phyloP scores from a whole-genome alignment of 129 eudicot genomes.

The Flaveria bidentis region DNA sequence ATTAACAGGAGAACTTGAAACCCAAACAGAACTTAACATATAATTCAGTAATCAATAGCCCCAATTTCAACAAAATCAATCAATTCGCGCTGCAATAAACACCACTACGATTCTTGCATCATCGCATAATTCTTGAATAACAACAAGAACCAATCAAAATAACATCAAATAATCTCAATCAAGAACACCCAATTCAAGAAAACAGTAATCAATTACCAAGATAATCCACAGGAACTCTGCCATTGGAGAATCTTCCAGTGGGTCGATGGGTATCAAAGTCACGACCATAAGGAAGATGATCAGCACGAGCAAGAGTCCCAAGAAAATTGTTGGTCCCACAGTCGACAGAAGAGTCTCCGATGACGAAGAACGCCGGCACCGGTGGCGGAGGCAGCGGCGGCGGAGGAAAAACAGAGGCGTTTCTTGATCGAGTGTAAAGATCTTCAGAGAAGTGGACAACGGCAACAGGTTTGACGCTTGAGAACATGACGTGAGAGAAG shows the following conservation, averaged over 20 bases:
- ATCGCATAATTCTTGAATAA: background rate
- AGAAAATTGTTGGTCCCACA: slow-evolving; percentile 94
- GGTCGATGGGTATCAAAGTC: slow-evolving; percentile 88
- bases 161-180: background rate
- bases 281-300: slow-evolving; percentile 87
- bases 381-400: background rate
- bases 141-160: slow-evolving; percentile 15
- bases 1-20: no score
- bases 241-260: slow-evolving; percentile 85
- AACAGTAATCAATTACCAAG: slow-evolving; percentile 48
- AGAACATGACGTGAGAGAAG: slow-evolving; percentile 19
- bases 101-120: background rate
- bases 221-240: slow-evolving; percentile 88
- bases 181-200: background rate
- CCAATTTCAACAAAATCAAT: slow-evolving; percentile 13
- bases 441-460: slow-evolving; percentile 30
- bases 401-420: slow-evolving; percentile 24
- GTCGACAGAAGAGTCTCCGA: slow-evolving; percentile 96
- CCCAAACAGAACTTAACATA: background rate
- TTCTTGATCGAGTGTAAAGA: slow-evolving; percentile 34
- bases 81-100: background rate
- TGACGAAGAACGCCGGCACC: slow-evolving; percentile 71
- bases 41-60: background rate
- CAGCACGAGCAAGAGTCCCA: slow-evolving; percentile 91
- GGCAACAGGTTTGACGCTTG: slow-evolving; percentile 27